These are phyloP conservation scores for Calocybe gangraenosa DNA, from an alignment of 768 basidiomycete species.

Conservation along the genomic window DNA sequence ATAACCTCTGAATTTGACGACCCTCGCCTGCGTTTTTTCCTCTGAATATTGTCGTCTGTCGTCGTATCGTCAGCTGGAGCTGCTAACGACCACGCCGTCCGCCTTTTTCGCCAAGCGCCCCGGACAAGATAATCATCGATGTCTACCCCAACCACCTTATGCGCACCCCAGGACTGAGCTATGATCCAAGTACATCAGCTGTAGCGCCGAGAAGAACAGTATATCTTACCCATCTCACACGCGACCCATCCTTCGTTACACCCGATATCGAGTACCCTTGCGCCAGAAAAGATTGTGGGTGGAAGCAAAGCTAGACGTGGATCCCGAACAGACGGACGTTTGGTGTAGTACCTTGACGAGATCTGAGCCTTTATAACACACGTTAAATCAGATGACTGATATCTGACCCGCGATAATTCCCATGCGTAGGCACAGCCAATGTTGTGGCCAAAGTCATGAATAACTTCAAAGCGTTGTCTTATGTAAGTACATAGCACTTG, in stretches of 20 bases:
- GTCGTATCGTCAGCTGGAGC: constrained; percentile 26
- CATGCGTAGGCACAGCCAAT: constrained; percentile 41
- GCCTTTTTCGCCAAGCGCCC: constrained; percentile 69
- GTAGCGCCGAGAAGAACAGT: background rate
- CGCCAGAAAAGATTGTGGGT: constrained; percentile 42
- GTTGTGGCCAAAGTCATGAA: constrained; percentile 3
- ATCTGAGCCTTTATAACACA: no score
- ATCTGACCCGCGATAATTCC: constrained; percentile 72
- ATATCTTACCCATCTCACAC: constrained; percentile 69
- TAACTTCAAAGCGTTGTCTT: no score
- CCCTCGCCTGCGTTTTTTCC: constrained; percentile 22
- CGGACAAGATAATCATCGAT: constrained; percentile 76
- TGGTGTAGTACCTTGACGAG: constrained; percentile 64
- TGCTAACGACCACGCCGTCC: constrained; percentile 69
- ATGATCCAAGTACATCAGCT: background rate
- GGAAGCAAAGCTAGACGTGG: constrained; percentile 65
- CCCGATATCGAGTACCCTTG: constrained; percentile 75
- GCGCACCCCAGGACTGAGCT: constrained; percentile 66
- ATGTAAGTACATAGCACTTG: no score
- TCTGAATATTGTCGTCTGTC: background rate
- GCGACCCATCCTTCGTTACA: constrained; percentile 87
- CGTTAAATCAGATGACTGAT: background rate
- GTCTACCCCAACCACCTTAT: constrained; percentile 78
- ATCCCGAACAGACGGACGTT: constrained; percentile 58
- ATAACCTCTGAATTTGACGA: constrained; percentile 28